These are phyloP conservation scores for Prinsepia uniflora DNA, from an alignment of 306 rosid genomes.

Conservation along the genomic window DNA sequence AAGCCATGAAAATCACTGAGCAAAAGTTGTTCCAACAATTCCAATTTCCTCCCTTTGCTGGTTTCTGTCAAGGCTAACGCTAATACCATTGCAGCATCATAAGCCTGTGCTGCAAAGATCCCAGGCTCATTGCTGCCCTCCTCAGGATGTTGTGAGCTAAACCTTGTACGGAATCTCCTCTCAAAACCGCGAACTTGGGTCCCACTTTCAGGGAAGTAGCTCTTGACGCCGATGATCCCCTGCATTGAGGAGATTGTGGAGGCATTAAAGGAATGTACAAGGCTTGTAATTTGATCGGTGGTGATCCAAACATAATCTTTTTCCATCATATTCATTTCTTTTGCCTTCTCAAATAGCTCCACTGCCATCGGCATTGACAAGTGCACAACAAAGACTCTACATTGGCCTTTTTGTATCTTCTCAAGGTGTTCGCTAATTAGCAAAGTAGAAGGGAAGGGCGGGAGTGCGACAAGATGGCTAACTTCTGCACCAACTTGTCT, in stretches of 20 bases:
- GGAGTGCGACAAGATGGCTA: slow-evolving; percentile 26
- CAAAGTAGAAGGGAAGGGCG: slow-evolving; percentile 36
- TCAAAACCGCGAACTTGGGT: slow-evolving; percentile 19
- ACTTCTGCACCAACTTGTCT: slow-evolving; percentile 25
- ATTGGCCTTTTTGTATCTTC: slow-evolving; percentile 31
- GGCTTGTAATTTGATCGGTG: slow-evolving; percentile 42
- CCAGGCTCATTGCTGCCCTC: slow-evolving; percentile 45
- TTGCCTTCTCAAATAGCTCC: slow-evolving; percentile 34
- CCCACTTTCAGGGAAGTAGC: slow-evolving; percentile 25
- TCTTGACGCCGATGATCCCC: slow-evolving; percentile 48
- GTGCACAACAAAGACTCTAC: slow-evolving; percentile 43
- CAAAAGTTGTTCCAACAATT: slow-evolving; percentile 31
- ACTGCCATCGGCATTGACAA: slow-evolving; percentile 34
- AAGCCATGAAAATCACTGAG: slow-evolving; percentile 27
- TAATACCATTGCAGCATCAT: slow-evolving; percentile 41
- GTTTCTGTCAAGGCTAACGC: slow-evolving; percentile 34
- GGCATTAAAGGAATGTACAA: slow-evolving; percentile 45
- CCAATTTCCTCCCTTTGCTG: slow-evolving; percentile 14
- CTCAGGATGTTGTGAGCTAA: slow-evolving; percentile 28
- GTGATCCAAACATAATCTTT: slow-evolving; percentile 54
- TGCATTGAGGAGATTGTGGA: slow-evolving; percentile 42
- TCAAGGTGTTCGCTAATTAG: slow-evolving; percentile 37
- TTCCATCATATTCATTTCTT: slow-evolving; percentile 44
- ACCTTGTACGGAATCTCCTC: slow-evolving; percentile 20
- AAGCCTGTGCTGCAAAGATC: slow-evolving; percentile 39